Percentiles rank a stretch among this genome's conserved stretches.
Evolutionary conservation across 352 stramenopile genomes (phyloP).

Genomic region (Stephanocyclus meneghinianus): DNA sequence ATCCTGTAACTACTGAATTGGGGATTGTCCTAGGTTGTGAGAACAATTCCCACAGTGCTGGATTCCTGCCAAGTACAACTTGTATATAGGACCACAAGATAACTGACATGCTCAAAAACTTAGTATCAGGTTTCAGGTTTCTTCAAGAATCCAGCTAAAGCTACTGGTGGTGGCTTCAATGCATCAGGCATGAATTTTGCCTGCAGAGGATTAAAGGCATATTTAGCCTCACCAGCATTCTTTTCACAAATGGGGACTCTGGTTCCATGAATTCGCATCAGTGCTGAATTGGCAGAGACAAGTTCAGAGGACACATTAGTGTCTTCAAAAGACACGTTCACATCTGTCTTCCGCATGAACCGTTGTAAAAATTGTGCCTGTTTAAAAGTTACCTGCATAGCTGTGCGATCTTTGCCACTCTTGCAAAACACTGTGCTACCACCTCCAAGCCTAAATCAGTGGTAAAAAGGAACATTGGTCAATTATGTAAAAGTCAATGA

Average conservation of each 20-base stretch:
- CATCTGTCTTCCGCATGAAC: slow-evolving; percentile 57
- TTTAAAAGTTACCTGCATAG: slow-evolving; percentile 95
- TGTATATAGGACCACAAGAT: too few species aligned
- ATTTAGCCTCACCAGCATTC: slow-evolving; percentile 94
- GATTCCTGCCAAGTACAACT: too few species aligned
- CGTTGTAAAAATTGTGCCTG: slow-evolving; percentile 87
- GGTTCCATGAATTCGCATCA: slow-evolving; percentile 86
- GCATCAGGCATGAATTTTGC: slow-evolving; percentile 90
- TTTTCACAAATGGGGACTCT: slow-evolving; percentile 95
- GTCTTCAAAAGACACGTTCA: slow-evolving; percentile 25
- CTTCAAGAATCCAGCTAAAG: slow-evolving; percentile 36
- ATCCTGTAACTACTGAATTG: too few species aligned
- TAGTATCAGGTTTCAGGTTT: slow-evolving; percentile 37
- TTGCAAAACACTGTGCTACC: slow-evolving; percentile 95
- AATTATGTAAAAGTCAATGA: slow-evolving; percentile 1
- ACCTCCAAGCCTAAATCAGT: slow-evolving; percentile 82
- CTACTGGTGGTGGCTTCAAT: slow-evolving; percentile 70
- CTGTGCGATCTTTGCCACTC: slow-evolving; percentile 96
- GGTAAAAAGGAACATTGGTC: background rate
- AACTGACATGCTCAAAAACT: too few species aligned
- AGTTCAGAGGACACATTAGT: slow-evolving; percentile 34
- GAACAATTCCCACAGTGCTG: too few species aligned
- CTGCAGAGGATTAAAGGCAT: slow-evolving; percentile 97
- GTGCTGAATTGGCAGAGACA: slow-evolving; percentile 55
- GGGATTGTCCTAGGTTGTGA: too few species aligned